These are phyloP conservation scores for Cystobasidiaceae sp. DNA, from an alignment of 1,284 basidiomycete species.

Conservation along the genomic window DNA sequence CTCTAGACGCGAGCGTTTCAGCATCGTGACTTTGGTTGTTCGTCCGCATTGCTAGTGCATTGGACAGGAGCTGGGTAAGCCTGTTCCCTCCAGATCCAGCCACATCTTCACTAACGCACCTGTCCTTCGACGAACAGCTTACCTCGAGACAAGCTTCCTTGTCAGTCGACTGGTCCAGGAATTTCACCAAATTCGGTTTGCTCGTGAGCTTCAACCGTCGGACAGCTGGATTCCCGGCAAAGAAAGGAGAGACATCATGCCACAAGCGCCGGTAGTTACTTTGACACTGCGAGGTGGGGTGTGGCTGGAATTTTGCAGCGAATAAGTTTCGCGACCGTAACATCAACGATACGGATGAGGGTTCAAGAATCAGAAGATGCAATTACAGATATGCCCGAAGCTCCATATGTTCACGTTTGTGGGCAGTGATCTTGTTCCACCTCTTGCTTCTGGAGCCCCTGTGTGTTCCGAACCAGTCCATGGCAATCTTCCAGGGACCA, in stretches of 20 bases:
- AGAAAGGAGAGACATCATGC: neutral
- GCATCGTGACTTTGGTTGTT: neutral
- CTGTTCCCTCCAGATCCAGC: neutral
- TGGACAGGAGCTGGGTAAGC: conserved; percentile 54
- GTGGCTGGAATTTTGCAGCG: neutral
- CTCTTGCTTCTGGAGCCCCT: too few relatives aligned
- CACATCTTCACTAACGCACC: neutral
- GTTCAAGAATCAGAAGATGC: too few relatives aligned
- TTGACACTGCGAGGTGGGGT: conserved; percentile 2
- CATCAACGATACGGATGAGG: too few relatives aligned
- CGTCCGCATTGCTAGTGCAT: conserved; percentile 54
- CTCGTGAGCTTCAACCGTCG: conserved; percentile 58
- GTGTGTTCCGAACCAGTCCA: too few relatives aligned
- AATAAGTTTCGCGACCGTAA: too few relatives aligned
- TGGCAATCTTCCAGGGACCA: too few relatives aligned
- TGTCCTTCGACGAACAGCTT: too few relatives aligned
- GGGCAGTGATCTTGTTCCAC: too few relatives aligned
- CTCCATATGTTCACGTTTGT: too few relatives aligned
- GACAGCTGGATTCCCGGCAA: conserved; percentile 56
- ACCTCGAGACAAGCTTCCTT: conserved; percentile 65
- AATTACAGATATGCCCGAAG: too few relatives aligned
- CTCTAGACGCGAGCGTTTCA: neutral
- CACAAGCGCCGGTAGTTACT: conserved; percentile 14
- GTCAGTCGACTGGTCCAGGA: conserved; percentile 61
- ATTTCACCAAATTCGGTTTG: conserved; percentile 58